These are phyloP conservation scores for Thelephora aurantiotincta DNA, from an alignment of 768 basidiomycete species.

Conservation along the genomic window DNA sequence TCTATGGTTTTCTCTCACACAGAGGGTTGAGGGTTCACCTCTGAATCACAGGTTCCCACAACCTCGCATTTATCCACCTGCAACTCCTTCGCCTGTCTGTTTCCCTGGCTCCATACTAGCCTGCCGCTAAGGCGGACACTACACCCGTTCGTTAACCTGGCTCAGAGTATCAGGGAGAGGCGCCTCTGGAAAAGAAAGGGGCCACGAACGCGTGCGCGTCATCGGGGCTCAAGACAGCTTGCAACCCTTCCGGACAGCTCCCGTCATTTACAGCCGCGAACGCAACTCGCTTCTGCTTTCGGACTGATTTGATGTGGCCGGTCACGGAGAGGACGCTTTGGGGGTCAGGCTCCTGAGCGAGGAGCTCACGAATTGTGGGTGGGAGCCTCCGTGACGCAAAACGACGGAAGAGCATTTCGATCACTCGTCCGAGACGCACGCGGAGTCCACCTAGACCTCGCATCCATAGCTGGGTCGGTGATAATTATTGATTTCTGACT, in stretches of 20 bases:
- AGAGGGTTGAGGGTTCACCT: slow-evolving; percentile 21
- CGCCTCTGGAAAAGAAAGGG: background rate
- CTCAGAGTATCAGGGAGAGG: background rate
- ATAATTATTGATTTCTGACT: too few relatives aligned
- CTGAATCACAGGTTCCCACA: slow-evolving; percentile 44
- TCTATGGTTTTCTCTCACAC: background rate
- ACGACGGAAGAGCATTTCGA: slow-evolving; percentile 13
- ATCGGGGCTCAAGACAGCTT: slow-evolving; percentile 54
- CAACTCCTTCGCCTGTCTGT: slow-evolving; percentile 38
- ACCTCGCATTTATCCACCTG: slow-evolving; percentile 31
- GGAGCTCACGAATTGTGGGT: slow-evolving; percentile 24
- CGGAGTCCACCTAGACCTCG: too few relatives aligned
- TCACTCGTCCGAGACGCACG: too few relatives aligned
- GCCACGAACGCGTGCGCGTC: slow-evolving; percentile 19
- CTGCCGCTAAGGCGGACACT: slow-evolving; percentile 36
- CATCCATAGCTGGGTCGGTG: too few relatives aligned
- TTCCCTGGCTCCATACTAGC: slow-evolving; percentile 31
- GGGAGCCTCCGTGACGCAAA: slow-evolving; percentile 11
- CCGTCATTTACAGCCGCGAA: slow-evolving; percentile 81
- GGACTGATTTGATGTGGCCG: slow-evolving; percentile 79
- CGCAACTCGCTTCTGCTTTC: slow-evolving; percentile 78
- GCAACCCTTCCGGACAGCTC: slow-evolving; percentile 51
- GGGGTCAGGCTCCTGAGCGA: slow-evolving; percentile 7
- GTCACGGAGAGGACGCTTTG: slow-evolving; percentile 30
- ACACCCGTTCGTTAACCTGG: slow-evolving; percentile 38